phyloP scores from a whole-genome alignment of 208 protist species.

The Baffinella frigidus region DNA sequence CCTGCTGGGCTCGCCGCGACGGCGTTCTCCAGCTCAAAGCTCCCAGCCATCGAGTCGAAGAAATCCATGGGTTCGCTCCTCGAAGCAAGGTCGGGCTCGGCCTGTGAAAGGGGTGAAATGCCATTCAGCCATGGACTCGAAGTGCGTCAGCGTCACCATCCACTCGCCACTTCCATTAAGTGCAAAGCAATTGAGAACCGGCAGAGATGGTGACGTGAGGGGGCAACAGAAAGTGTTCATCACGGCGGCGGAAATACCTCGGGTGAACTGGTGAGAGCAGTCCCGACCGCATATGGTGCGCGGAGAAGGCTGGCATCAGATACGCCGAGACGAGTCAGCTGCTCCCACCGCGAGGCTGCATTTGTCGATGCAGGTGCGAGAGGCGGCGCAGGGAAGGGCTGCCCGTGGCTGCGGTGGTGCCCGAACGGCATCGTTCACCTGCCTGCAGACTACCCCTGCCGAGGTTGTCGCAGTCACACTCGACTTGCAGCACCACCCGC shows the following conservation, averaged over 20 bases:
- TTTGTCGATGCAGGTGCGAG: too few relatives aligned
- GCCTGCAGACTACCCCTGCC: too few relatives aligned
- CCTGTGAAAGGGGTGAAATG: too few relatives aligned
- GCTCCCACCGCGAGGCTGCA: constrained; percentile 3
- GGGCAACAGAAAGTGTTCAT: background rate
- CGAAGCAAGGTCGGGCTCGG: background rate
- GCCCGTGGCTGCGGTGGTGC: too few relatives aligned
- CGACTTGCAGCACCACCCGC: too few relatives aligned
- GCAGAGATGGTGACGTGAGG: background rate
- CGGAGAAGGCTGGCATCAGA: background rate
- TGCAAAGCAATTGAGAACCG: background rate
- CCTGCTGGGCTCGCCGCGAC: too few relatives aligned
- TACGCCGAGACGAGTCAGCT: background rate
- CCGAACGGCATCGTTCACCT: too few relatives aligned
- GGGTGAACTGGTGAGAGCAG: background rate
- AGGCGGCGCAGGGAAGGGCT: too few relatives aligned
- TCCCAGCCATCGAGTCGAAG: background rate
- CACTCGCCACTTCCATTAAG: background rate
- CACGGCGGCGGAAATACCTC: too few relatives aligned
- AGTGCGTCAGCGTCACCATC: background rate
- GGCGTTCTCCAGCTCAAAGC: constrained; percentile 27
- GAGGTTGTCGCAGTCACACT: too few relatives aligned
- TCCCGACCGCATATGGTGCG: background rate
- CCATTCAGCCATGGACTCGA: background rate
- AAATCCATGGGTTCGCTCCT: background rate